Base-by-base conservation (phyloP, 306 rosid genomes). In the peach (Prunus persica) region DNA sequence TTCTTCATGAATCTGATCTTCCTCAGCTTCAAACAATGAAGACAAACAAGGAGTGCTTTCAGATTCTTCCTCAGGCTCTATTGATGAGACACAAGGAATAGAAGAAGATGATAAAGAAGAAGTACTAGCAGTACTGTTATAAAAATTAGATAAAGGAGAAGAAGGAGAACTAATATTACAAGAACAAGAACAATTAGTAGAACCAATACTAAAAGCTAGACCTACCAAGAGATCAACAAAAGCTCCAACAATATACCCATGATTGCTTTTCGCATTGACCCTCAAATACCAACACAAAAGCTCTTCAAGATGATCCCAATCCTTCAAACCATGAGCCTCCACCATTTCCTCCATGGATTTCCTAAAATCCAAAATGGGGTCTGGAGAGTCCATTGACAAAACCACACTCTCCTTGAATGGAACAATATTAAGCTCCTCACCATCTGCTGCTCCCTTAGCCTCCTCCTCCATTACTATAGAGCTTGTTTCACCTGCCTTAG, bases 261-360 rank as follows among this genome's bases (percentile, higher is more conserved):
- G 90, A 19, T 88, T 94, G 30, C 11, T 45, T 70, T 85, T 76
- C 0, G 64, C 88, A 63, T 94, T 92, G 3, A 80, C 82, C 73
- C 81, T 85, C 85, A 94, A 76, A 72, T 86, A 94, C 80, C 91
- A 89, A 60, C 81, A 78, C 77, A 94, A 58, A 65, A 94, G 97
- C 78, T 89, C 87, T 24, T 92, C 96, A 11, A 94, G 83, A 12
- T 68, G 55, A 14, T 89, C 92, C 98, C 97, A 90, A 2, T 87
- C 86, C 66, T 84, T 84, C 64, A 92, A 69, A 0, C 81, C 91
- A 52, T 83, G 83, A 52, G 95, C 86, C 30, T 86, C 88, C 22
- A 90, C 95, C 95, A 94, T 94, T 61, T 91, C 98, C 80, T 84
- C 93, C 91, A 94, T 92, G 0, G 98, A 91, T 6, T 75, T 76